Conservation (phyloP, 2,329 filamentous ascomycete genomes). For the Xylariaceae sp. region DNA sequence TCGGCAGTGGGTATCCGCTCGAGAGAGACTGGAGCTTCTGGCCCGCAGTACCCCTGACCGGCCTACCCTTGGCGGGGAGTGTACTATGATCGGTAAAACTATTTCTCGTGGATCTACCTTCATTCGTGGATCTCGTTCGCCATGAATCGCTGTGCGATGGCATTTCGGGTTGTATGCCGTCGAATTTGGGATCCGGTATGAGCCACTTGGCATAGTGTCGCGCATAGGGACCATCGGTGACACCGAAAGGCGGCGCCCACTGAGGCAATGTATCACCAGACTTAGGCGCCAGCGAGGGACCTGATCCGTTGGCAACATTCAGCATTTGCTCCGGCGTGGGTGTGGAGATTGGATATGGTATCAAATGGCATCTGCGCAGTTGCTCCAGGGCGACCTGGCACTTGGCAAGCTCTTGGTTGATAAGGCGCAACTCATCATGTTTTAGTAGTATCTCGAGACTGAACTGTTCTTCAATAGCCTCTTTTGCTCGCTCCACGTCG, state of each 20-base stretch:
- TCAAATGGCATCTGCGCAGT: conserved; percentile 82
- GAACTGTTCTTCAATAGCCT: conserved; percentile 78
- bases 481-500: conserved; percentile 52
- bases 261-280: conserved; percentile 61
- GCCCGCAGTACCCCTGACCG: conserved; percentile 45
- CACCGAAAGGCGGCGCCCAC: conserved; percentile 83
- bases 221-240: conserved; percentile 86
- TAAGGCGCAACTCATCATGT: conserved; percentile 87
- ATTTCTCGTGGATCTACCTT: conserved; percentile 76
- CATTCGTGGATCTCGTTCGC: conserved; percentile 45
- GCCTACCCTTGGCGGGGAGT: conserved; percentile 44
- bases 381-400: conserved; percentile 92
- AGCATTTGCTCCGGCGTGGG: conserved; percentile 62
- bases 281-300: conserved; percentile 59
- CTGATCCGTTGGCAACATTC: conserved; percentile 68
- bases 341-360: conserved; percentile 74
- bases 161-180: conserved; percentile 54
- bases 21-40: conserved; percentile 65
- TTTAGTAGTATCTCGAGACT: conserved; percentile 88
- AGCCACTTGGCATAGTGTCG: conserved; percentile 96
- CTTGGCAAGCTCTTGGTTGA: conserved; percentile 94
- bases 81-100: conserved; percentile 54
- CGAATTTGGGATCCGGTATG: conserved; percentile 80
- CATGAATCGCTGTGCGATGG: conserved; percentile 38
- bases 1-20: conserved; percentile 64